Percentiles rank a stretch among this genome's conserved stretches.
These are phyloP conservation scores for Metroxylon sagu DNA, from an alignment of 176 grass and related monocot species.

Conservation along the genomic window DNA sequence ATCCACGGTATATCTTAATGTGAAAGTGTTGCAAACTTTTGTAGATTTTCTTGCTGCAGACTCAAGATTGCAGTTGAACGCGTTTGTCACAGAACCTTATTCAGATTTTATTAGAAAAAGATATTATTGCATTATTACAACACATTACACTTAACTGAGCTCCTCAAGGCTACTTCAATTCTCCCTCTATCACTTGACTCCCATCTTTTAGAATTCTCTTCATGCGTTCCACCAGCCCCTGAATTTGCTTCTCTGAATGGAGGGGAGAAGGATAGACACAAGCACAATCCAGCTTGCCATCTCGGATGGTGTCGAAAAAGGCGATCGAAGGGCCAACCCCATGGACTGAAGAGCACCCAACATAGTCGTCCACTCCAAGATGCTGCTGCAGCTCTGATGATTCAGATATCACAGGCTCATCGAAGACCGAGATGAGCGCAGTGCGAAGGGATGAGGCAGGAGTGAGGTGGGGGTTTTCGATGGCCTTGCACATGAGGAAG, in stretches of 20 bases:
- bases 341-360: constrained; percentile 54
- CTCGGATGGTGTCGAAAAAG: constrained; percentile 61
- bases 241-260: constrained; percentile 73
- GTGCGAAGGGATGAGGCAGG: constrained; percentile 50
- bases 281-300: constrained; percentile 48
- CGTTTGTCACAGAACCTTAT: no score
- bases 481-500: constrained; percentile 73
- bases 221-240: constrained; percentile 40
- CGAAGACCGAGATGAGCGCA: constrained; percentile 66
- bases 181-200: constrained; percentile 19
- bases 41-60: no score
- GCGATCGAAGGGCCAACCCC: constrained; percentile 63
- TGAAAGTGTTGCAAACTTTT: no score
- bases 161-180: neutral
- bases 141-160: no score
- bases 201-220: constrained; percentile 40
- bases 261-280: constrained; percentile 74
- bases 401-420: constrained; percentile 42
- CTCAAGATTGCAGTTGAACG: no score
- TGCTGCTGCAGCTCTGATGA: constrained; percentile 22
- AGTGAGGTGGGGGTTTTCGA: constrained; percentile 76
- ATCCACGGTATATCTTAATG: no score
- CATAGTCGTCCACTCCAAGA: constrained; percentile 57
- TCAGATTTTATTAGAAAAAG: no score
- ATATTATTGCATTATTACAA: no score